A percentile compares a stretch with the other conserved stretches of the same genome.
Evolutionary conservation across 345 rosid species (phyloP).

Genomic region (Mercurialis annua): DNA sequence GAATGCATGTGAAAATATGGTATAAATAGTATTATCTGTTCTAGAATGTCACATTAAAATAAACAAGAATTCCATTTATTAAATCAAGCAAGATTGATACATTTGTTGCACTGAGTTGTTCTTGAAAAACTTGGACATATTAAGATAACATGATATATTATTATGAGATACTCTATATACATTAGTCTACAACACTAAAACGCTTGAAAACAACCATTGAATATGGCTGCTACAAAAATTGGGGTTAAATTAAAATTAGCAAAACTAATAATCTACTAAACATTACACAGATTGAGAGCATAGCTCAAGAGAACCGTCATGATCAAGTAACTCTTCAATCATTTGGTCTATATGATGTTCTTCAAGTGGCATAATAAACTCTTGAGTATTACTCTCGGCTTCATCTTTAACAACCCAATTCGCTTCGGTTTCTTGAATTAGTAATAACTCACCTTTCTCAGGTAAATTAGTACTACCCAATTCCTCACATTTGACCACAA

Average conservation of each 20-base stretch:
- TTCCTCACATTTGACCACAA: slow-evolving; percentile 26
- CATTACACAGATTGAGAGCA: slow-evolving; percentile 45
- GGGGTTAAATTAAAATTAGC: slow-evolving; percentile 40
- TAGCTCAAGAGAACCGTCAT: slow-evolving; percentile 79
- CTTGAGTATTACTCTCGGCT: slow-evolving; percentile 29
- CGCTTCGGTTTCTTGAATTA: slow-evolving; percentile 35
- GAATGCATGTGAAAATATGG: too few species aligned
- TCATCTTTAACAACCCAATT: slow-evolving; percentile 42
- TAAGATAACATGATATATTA: slow-evolving; percentile 17
- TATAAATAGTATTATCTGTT: background rate
- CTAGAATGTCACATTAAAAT: background rate
- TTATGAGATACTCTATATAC: slow-evolving; percentile 32
- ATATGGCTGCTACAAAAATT: slow-evolving; percentile 18
- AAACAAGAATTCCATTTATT: too few species aligned
- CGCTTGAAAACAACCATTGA: slow-evolving; percentile 6
- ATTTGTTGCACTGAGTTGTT: slow-evolving; percentile 5
- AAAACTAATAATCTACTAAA: background rate
- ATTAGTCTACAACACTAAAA: slow-evolving; percentile 22
- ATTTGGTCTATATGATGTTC: slow-evolving; percentile 94
- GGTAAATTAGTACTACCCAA: slow-evolving; percentile 20
- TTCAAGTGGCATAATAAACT: slow-evolving; percentile 53
- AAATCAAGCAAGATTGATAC: background rate
- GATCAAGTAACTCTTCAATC: slow-evolving; percentile 85
- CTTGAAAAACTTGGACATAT: background rate
- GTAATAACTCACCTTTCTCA: slow-evolving; percentile 34